Base-by-base conservation (phyloP, 2,329 filamentous ascomycete genomes). In the Grosmannia huntii region DNA sequence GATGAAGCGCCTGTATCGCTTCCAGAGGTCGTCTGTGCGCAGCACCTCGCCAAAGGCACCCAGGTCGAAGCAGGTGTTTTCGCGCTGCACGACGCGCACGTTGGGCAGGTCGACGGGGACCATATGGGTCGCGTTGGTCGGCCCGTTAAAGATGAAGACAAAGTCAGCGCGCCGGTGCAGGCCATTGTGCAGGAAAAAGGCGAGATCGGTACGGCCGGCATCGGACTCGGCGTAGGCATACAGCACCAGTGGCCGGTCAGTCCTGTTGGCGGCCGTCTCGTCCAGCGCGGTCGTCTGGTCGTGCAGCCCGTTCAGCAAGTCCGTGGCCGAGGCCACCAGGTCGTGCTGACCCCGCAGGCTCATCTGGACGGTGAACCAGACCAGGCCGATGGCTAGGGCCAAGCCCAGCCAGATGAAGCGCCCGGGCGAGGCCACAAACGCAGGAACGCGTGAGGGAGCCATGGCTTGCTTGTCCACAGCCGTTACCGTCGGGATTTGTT, bases 121-220 rank as follows among this genome's bases (percentile, higher is more conserved):
- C n/a, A 58, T 49, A 4, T 54, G 27, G 50, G 59, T 57, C 3
- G 61, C 64, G 51, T 67, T 63, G 28, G 66, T 67, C 48, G 66
- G 62, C 41, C 71, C 72, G 56, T 72, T 71, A 53, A 73, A 62
- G 59, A 73, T 69, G 61, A 73, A 73, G 60, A 73, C 62, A 61
- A 73, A 73, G 63, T 73, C 71, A 54, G 71, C 71, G 0, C 62
- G 66, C 28, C 60, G 65, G 61, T 73, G 70, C 2, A 73, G 63
- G 33, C 69, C 72, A 54, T 73, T 67, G 36, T 62, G 57, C 14
- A 73, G 57, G 61, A 73, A 73, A 62, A 68, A 73, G 11, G 64
- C 48, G n/a, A 73, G 61, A 64, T 73, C 73, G 52, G 64, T 62
- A 41, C 66, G 68, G 28, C 65, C 66, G 38, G 58, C 57, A 1